Evolutionary conservation across 352 stramenopile species (phyloP).

Genomic region (Pythium aristosporum): DNA sequence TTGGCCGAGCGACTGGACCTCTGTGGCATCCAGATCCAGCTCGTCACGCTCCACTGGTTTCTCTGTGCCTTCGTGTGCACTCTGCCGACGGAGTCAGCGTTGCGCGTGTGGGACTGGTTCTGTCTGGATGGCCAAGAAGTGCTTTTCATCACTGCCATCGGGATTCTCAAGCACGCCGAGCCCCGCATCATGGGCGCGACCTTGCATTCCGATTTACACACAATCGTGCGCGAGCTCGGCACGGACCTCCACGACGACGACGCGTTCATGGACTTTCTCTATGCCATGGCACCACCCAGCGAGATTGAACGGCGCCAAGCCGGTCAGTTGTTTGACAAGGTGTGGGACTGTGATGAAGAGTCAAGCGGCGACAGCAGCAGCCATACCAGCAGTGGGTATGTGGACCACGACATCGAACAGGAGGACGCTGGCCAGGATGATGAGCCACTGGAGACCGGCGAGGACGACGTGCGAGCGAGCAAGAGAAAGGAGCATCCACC

Average conservation of each 20-base stretch:
- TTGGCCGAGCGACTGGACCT: constrained; percentile 34
- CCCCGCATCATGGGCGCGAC: constrained; percentile 30
- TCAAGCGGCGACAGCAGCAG: constrained; percentile 7
- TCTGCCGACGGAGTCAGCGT: constrained; percentile 60
- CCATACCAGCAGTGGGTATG: constrained; percentile 7
- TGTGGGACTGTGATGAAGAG: constrained; percentile 16
- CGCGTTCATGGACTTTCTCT: constrained; percentile 39
- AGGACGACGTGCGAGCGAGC: not conserved
- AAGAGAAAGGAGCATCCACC: constrained; percentile 9
- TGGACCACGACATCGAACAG: constrained; percentile 12
- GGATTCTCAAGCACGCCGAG: constrained; percentile 45
- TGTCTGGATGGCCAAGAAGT: constrained; percentile 67
- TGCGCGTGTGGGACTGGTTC: constrained; percentile 78
- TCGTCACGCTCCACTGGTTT: constrained; percentile 87
- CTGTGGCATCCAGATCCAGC: constrained; percentile 54
- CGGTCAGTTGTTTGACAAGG: constrained; percentile 1
- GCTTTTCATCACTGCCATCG: constrained; percentile 46
- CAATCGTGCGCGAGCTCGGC: constrained; percentile 41
- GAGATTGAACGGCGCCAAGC: constrained; percentile 9
- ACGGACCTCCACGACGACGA: constrained; percentile 56
- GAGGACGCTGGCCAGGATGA: not conserved
- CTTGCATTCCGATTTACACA: constrained; percentile 41
- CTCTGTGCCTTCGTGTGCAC: constrained; percentile 84
- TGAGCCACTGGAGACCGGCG: constrained; percentile 5
- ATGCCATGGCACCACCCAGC: constrained; percentile 17